phyloP scores from a whole-genome alignment of 352 stramenopile genomes.

The Phytophthora multivora region DNA sequence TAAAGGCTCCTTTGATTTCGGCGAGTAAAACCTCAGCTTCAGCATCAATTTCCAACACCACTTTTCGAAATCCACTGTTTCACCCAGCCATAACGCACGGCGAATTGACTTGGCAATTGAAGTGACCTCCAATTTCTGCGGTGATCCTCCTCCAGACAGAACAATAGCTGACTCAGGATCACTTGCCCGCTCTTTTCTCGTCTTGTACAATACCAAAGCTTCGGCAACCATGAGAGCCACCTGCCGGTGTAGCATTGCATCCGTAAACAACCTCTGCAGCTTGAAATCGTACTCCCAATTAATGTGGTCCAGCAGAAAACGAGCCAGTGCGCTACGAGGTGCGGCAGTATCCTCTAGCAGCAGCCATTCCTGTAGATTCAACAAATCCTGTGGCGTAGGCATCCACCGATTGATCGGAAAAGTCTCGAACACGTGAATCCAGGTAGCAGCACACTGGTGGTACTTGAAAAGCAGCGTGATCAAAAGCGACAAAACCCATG shows the following conservation, averaged over 20 bases:
- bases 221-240: slow-evolving; percentile 82
- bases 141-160: slow-evolving; percentile 48
- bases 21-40: slow-evolving; percentile 85
- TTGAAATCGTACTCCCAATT: slow-evolving; percentile 89
- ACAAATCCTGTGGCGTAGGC: slow-evolving; percentile 64
- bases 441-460: slow-evolving; percentile 77
- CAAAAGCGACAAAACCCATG: slow-evolving; percentile 64
- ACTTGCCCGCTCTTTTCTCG: slow-evolving; percentile 39
- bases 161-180: slow-evolving; percentile 48
- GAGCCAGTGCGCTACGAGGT: slow-evolving; percentile 62
- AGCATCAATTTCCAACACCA: slow-evolving; percentile 89
- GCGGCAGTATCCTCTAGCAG: slow-evolving; percentile 73
- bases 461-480: slow-evolving; percentile 76
- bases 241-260: slow-evolving; percentile 73
- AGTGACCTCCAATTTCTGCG: slow-evolving; percentile 56
- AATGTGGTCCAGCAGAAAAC: slow-evolving; percentile 82
- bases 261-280: slow-evolving; percentile 61
- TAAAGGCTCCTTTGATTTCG: slow-evolving; percentile 65
- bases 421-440: slow-evolving; percentile 85
- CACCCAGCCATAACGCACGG: slow-evolving; percentile 65
- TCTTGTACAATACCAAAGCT: slow-evolving; percentile 74
- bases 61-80: slow-evolving; percentile 75
- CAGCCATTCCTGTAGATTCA: slow-evolving; percentile 82
- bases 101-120: slow-evolving; percentile 79
- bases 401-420: slow-evolving; percentile 88